Percentiles rank a stretch among this genome's conserved stretches.
Conservation (phyloP, 345 rosid species). For the Lumnitzera racemosa region DNA sequence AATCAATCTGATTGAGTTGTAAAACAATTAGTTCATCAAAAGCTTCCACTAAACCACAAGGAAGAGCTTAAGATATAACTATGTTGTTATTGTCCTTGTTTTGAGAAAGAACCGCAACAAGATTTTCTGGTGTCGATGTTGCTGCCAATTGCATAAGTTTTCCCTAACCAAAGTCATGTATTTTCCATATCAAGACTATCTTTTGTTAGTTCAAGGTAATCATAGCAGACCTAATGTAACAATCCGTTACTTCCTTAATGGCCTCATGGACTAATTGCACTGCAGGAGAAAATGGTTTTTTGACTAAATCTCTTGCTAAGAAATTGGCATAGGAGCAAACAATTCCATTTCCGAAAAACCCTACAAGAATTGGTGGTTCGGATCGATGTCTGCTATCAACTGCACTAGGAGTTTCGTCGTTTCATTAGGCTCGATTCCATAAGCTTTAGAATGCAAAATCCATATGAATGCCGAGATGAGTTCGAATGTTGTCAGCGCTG, state of each 20-base stretch:
- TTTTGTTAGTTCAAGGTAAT: background rate
- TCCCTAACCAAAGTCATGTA: background rate
- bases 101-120: background rate
- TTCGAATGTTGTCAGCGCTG: conserved; percentile 2
- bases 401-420: background rate
- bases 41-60: too few relatives aligned
- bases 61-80: too few relatives aligned
- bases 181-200: background rate
- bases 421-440: background rate
- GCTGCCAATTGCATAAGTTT: background rate
- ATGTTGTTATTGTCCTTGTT: too few relatives aligned
- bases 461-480: background rate
- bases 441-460: background rate
- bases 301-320: background rate
- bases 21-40: too few relatives aligned
- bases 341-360: background rate
- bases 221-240: background rate
- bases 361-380: background rate
- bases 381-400: background rate
- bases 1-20: too few relatives aligned
- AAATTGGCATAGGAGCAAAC: background rate
- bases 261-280: background rate
- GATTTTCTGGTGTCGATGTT: background rate
- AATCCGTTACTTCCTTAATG: background rate
- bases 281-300: background rate